Conservation (phyloP, 805 yeast species). For the Nakazawaea holstii region DNA sequence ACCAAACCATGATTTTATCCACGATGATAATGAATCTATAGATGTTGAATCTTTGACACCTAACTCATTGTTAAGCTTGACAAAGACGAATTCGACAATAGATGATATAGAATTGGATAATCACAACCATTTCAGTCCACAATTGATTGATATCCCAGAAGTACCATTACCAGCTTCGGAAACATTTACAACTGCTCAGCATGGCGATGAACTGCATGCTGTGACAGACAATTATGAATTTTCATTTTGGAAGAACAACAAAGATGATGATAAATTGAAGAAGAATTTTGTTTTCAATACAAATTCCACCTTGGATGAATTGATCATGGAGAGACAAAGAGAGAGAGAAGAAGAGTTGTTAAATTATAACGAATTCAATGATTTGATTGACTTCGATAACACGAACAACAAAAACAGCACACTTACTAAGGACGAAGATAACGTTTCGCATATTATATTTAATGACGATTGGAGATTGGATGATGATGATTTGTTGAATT, state of each 20-base stretch:
- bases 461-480: slow-evolving; percentile 12
- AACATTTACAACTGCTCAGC: neutral
- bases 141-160: slow-evolving; percentile 11
- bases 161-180: neutral
- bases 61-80: slow-evolving; percentile 13
- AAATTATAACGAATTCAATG: slow-evolving; percentile 13
- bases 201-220: neutral
- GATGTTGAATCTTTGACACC: slow-evolving; percentile 14
- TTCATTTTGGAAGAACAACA: slow-evolving; percentile 7
- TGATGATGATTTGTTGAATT: slow-evolving; percentile 10
- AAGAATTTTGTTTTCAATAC: slow-evolving; percentile 9
- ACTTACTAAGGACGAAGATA: neutral
- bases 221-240: slow-evolving; percentile 1
- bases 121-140: slow-evolving; percentile 4
- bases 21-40: slow-evolving; percentile 13
- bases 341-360: slow-evolving; percentile 12
- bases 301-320: slow-evolving; percentile 9
- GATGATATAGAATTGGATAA: slow-evolving; percentile 11
- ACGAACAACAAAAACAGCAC: neutral
- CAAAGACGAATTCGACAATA: slow-evolving; percentile 16
- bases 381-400: slow-evolving; percentile 11
- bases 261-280: neutral
- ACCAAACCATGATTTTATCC: slow-evolving; percentile 1
- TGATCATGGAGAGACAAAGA: slow-evolving; percentile 11
- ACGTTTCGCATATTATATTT: slow-evolving; percentile 2